Evolutionary conservation across 2,329 filamentous ascomycete genomes (phyloP).

Genomic region (Penicillium olsonii): DNA sequence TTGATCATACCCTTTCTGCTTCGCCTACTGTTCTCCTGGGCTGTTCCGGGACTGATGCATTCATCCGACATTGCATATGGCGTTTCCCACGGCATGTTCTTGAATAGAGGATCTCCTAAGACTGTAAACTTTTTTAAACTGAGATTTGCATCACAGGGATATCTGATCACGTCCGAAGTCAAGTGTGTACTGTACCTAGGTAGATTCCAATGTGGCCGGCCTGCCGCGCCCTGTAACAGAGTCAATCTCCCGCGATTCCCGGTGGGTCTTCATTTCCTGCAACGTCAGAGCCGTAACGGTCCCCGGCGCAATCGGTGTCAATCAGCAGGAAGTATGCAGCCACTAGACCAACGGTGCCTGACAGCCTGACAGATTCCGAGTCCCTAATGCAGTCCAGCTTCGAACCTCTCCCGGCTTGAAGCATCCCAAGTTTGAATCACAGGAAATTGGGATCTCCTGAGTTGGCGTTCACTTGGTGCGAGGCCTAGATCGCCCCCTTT

Average conservation of each 20-base stretch:
- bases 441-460: neutral
- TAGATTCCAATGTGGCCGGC: conserved; percentile 11
- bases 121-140: neutral
- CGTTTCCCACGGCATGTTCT: neutral
- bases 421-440: too few species aligned
- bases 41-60: too few species aligned
- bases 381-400: neutral
- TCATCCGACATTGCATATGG: neutral
- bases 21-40: neutral
- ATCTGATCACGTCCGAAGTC: conserved; percentile 1
- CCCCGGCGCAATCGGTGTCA: neutral
- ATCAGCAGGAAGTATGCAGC: neutral
- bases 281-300: neutral
- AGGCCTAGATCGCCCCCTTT: neutral
- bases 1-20: neutral
- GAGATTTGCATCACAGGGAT: neutral
- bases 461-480: neutral
- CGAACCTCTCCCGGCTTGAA: neutral
- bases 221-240: conserved; percentile 4
- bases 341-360: neutral
- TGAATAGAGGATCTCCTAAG: neutral
- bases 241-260: neutral
- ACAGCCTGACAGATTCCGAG: neutral
- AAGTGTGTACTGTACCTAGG: too few species aligned
- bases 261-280: neutral